Percentiles rank a stretch among this genome's conserved stretches.
Evolutionary conservation across 371 early-diverging fungal species (phyloP).

Genomic region (Coemansia sp.): DNA sequence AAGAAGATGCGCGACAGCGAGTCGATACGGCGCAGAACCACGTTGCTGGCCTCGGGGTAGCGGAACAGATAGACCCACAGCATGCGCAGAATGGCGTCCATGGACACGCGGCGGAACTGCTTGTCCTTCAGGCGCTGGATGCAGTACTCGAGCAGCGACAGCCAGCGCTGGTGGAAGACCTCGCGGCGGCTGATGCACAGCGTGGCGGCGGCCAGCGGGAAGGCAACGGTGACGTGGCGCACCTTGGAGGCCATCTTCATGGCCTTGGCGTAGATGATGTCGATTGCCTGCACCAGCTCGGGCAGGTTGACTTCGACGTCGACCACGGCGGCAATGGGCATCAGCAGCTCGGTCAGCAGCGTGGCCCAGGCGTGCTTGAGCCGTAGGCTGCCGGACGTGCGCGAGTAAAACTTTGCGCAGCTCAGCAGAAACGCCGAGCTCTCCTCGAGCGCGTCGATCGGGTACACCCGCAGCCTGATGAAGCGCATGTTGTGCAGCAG

Average conservation of each 20-base stretch:
- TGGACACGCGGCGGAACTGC: conserved; percentile 63
- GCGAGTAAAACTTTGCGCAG: conserved; percentile 80
- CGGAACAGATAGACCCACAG: conserved; percentile 94
- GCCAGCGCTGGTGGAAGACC: conserved; percentile 82
- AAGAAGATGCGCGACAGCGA: conserved; percentile 60
- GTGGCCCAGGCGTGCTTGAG: conserved; percentile 92
- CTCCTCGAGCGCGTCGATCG: conserved; percentile 89
- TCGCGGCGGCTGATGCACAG: conserved; percentile 88
- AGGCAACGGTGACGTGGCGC: conserved; percentile 72
- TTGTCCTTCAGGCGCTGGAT: conserved; percentile 82
- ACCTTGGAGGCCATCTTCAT: conserved; percentile 86
- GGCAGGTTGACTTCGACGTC: conserved; percentile 95
- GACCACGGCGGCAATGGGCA: conserved; percentile 89
- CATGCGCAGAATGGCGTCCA: conserved; percentile 80
- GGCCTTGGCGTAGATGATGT: conserved; percentile 87
- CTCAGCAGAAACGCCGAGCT: conserved; percentile 88
- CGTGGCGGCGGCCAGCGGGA: conserved; percentile 83
- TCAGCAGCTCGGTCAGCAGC: conserved; percentile 83
- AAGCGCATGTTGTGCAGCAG: conserved; percentile 87
- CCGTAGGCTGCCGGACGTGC: conserved; percentile 72
- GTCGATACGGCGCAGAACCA: conserved; percentile 47
- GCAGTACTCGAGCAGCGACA: conserved; percentile 70
- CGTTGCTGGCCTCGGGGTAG: conserved; percentile 66
- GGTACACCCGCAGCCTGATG: conserved; percentile 89
- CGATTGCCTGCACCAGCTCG: conserved; percentile 88